Base-by-base conservation (phyloP, 164 flowering plant species). In the Kalanchoe fedtschenkoi region DNA sequence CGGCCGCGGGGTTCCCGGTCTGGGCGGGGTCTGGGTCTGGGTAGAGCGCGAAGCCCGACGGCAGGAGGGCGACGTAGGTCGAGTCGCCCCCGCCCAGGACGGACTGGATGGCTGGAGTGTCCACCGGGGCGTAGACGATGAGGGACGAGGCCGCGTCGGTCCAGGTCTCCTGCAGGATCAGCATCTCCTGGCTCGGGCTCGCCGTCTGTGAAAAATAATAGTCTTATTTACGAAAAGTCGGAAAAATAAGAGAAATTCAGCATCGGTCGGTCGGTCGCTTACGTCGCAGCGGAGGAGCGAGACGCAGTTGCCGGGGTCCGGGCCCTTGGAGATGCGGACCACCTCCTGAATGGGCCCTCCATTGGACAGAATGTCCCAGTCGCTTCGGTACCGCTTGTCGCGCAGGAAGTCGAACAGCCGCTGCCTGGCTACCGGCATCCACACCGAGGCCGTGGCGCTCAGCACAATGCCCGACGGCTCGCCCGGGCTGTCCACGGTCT, bases 361-460 rank as follows among this genome's bases (percentile, higher is more conserved):
- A 47, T 69, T 75, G 19, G 87, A 83, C 14, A 88, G 65, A 33
- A 86, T 77, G 70, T 93, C 98, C 97, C 97, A 93, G 79, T 83
- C 69, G 16, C 59, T 65, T 64, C 82, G 75, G 62, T 60, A 66
- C 53, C 62, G 70, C 62, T 74, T 79, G 59, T 79, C 71, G 4
- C 76, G 65, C 66, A 93, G 66, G 71, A 93, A 89, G 28, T 83
- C 78, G 67, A 86, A 86, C 34, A 93, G 70, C 3, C 56, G 58
- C 22, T 76, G 82, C 28, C 71, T 79, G 0, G 81, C 19, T 3
- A 86, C 75, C 0, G 95, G 96, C 54, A 93, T 69, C 95, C 90
- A 83, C 15, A 86, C 65, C 22, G 97, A 81, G 7, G 90, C 81
- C 2, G 85, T 76, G 2, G 90, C 97, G 62, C 90, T 79, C 62